A percentile compares a stretch with the other conserved stretches of the same genome.
phyloP scores from a whole-genome alignment of 2,329 filamentous ascomycete species.

The Fusarium sterilihyphosum region DNA sequence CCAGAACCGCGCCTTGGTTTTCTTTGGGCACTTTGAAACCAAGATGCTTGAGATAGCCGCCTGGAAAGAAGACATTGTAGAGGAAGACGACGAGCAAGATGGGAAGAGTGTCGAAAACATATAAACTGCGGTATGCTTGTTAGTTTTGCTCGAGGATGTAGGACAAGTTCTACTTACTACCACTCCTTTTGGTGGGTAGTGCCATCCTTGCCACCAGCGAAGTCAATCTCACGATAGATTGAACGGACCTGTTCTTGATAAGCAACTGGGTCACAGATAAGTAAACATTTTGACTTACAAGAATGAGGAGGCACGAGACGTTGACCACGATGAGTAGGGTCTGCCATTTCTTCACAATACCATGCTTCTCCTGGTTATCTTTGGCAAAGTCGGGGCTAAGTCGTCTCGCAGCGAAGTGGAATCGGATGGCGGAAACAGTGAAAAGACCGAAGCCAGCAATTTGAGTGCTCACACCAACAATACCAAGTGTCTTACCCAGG shows the following conservation, averaged over 20 bases:
- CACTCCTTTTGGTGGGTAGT: conserved; percentile 33
- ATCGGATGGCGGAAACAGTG: conserved; percentile 55
- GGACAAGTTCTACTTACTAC: conserved; percentile 17
- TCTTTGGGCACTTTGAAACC: conserved; percentile 24
- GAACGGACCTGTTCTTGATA: conserved; percentile 22
- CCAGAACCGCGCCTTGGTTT: neutral
- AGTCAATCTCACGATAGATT: conserved; percentile 35
- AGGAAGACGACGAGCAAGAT: conserved; percentile 31
- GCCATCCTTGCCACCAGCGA: conserved; percentile 26
- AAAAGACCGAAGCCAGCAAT: conserved; percentile 59
- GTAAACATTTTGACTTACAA: neutral
- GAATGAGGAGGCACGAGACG: conserved; percentile 30
- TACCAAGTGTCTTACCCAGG: conserved; percentile 29
- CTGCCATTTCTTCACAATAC: conserved; percentile 21
- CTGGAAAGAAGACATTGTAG: conserved; percentile 35
- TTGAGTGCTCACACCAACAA: conserved; percentile 48
- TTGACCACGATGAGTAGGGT: conserved; percentile 26
- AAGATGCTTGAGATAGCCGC: conserved; percentile 28
- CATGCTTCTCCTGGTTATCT: conserved; percentile 23
- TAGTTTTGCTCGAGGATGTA: fast-evolving
- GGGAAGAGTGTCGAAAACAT: conserved; percentile 30
- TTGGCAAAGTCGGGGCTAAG: conserved; percentile 22
- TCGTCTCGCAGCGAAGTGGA: conserved; percentile 54
- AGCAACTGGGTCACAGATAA: fast-evolving
- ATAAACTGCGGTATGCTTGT: neutral